Base-by-base conservation (phyloP, 345 rosid genomes). In the Lenwebbia sp. region DNA sequence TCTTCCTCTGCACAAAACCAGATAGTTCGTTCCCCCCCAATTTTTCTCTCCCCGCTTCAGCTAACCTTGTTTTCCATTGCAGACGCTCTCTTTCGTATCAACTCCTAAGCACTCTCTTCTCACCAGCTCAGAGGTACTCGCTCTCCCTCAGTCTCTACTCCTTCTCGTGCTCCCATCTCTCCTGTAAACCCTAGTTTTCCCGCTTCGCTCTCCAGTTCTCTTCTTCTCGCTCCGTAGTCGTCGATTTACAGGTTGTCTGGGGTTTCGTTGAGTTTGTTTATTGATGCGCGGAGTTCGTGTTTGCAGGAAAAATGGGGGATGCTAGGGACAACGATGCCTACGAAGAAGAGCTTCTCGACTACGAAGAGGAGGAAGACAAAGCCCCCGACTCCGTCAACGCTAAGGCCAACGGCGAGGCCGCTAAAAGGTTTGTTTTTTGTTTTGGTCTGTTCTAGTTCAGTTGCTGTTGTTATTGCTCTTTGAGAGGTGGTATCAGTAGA, bases 291-390 rank as follows among this genome's bases (percentile, higher is more conserved):
- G 78, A 10, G 44, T 70, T 70, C 78, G 47, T 33, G 47, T 70
- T 70, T 70, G 78, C 47, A 19, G 78, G 47, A 65, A 2, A 70
- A 2, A 97, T 97, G 99, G 99, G 97, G 81, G 99, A 97, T 78
- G 93, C 96, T 60, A 94, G 95, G 86, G 99, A 96, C 89, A 94
- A 92, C 97, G 99, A 97, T 51, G 94, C 94, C 28, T 97, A 97
- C 88, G 99, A 97, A 94, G 99, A 97, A 87, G 99, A 97, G 97
- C 99, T 97, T 85, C 90, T 97, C 55, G 99, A 97, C 90, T 96
- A 97, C 65, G 99, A 97, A 87, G 99, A 97, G 85, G 99, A 97
- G 88, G 99, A 97, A 21, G 98, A 96, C 88, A 96, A 94, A 85
- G 97, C 92, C 78, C 93, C 91, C 7, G 98, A 97, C 86, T 94